A percentile compares a stretch with the other conserved stretches of the same genome.
Conservation (phyloP, 371 early-diverging fungal genomes). For the Conidiobolus incongruus region DNA sequence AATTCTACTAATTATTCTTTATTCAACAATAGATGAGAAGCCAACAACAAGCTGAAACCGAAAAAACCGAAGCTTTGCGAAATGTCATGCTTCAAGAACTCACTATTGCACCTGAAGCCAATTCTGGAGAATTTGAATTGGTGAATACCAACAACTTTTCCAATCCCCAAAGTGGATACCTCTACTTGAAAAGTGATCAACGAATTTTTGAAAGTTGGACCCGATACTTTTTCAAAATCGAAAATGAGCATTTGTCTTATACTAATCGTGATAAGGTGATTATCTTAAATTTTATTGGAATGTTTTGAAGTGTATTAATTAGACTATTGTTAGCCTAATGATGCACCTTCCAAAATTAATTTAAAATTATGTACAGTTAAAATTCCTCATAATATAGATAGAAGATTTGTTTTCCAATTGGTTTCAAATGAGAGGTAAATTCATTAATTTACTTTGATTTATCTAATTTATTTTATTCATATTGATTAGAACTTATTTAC, state of each 20-base stretch:
- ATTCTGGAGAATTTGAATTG: not conserved
- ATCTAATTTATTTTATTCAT: not conserved
- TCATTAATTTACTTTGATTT: not conserved
- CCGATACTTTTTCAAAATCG: constrained; percentile 43
- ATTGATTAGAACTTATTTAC: constrained; percentile 20
- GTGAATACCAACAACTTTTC: not conserved
- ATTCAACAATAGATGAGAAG: constrained; percentile 2
- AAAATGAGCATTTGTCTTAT: constrained; percentile 31
- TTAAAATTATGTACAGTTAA: constrained; percentile 61
- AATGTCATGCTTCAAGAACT: not conserved
- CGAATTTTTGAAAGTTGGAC: constrained; percentile 48
- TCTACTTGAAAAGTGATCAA: constrained; percentile 43
- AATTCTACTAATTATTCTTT: not conserved
- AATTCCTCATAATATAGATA: constrained; percentile 30
- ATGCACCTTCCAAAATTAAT: constrained; percentile 16
- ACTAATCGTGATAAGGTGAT: constrained; percentile 21
- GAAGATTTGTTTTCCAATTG: constrained; percentile 66
- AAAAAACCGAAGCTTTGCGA: constrained; percentile 3
- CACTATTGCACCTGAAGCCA: not conserved
- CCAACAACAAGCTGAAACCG: constrained; percentile 3
- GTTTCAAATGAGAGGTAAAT: constrained; percentile 51
- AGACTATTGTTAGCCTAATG: not conserved
- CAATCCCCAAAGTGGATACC: constrained; percentile 22
- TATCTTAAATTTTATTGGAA: not conserved
- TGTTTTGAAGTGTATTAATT: not conserved